Evolutionary conservation across 495 filamentous ascomycete species (phyloP), one percentile per base, ranked within the genome.

Genomic region (Schizothecium vesticola): DNA sequence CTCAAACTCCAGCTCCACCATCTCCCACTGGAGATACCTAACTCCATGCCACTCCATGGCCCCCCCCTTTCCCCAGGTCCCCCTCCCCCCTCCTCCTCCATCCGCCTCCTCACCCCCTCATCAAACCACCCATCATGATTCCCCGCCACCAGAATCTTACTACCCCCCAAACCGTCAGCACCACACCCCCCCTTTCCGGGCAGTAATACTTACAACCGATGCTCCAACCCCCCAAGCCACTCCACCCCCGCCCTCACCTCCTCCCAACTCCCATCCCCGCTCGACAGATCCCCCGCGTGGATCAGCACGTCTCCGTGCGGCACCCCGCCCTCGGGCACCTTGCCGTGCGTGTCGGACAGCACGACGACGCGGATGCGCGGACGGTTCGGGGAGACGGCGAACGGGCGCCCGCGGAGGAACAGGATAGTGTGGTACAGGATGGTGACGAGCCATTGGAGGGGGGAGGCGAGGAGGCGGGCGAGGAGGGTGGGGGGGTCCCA

Each of bases 71-170:
- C 72, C 64, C 24, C n/a, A n/a, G n/a, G n/a, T n/a, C n/a, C n/a
- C n/a, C n/a, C n/a, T n/a, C 81, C 75, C 22, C 81, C 79, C 60
- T 80, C 78, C 22, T 56, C 63, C 25, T 21, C 31, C 61, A 59
- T 43, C 61, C 63, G 3, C 56, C 76, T 77, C 13, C 65, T 75
- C 59, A 85, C 78, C 25, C 77, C 67, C 57, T 69, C 77, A 73
- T 97, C 94, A 64, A 97, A 89, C 78, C 87, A 94, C 71, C 85
- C 86, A 72, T 97, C 94, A 76, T 97, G 93, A 76, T 96, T 97
- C n/a, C 94, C 94, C 66, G 87, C 85, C 68, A 97, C 90, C 51
- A 92, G 85, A 61, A 97, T 85, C 77, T 96, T 97, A n/a, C 43
- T 51, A 9, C 7, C 16, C 33, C 5, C 19, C 1, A n/a, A 16